These are phyloP conservation scores for Alternaria infectoria DNA, from an alignment of 2,329 filamentous ascomycete species.

Conservation along the genomic window DNA sequence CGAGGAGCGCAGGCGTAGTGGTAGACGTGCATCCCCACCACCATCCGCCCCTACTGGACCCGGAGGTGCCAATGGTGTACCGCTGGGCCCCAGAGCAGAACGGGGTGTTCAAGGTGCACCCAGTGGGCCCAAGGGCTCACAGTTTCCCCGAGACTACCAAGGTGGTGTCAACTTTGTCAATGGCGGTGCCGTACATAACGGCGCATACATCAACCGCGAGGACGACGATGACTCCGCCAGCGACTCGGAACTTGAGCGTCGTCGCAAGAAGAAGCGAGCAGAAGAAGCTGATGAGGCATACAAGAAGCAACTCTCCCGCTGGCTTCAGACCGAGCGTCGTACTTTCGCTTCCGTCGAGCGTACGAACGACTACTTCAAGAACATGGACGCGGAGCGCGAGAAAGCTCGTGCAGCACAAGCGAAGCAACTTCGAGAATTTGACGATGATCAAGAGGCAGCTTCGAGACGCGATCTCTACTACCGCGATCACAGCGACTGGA, in stretches of 20 bases:
- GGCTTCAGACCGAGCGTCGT: conserved; percentile 87
- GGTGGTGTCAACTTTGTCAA: conserved; percentile 85
- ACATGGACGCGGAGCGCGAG: conserved; percentile 71
- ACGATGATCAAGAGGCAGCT: conserved; percentile 82
- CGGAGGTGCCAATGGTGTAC: conserved; percentile 73
- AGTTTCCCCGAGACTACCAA: conserved; percentile 74
- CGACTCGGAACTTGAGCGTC: conserved; percentile 81
- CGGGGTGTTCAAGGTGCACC: conserved; percentile 75
- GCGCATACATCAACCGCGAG: conserved; percentile 64
- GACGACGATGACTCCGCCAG: conserved; percentile 88
- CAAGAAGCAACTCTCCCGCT: conserved; percentile 84
- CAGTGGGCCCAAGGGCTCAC: conserved; percentile 70
- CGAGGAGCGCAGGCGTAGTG: conserved; percentile 76
- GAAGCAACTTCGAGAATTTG: conserved; percentile 78
- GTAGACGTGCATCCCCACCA: conserved; percentile 70
- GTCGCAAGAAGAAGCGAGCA: conserved; percentile 73
- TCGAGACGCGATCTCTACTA: conserved; percentile 83
- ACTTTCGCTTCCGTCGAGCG: conserved; percentile 84
- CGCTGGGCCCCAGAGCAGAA: conserved; percentile 71
- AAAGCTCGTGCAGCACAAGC: conserved; percentile 71
- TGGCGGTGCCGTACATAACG: conserved; percentile 70
- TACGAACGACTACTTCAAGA: conserved; percentile 79
- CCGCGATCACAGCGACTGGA: conserved; percentile 82
- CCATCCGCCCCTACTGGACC: conserved; percentile 65
- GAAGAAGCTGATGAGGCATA: conserved; percentile 81